A percentile compares a stretch with the other conserved stretches of the same genome.
These are phyloP conservation scores for Fusarium burgessii DNA, from an alignment of 2,329 filamentous ascomycete genomes.

Conservation along the genomic window DNA sequence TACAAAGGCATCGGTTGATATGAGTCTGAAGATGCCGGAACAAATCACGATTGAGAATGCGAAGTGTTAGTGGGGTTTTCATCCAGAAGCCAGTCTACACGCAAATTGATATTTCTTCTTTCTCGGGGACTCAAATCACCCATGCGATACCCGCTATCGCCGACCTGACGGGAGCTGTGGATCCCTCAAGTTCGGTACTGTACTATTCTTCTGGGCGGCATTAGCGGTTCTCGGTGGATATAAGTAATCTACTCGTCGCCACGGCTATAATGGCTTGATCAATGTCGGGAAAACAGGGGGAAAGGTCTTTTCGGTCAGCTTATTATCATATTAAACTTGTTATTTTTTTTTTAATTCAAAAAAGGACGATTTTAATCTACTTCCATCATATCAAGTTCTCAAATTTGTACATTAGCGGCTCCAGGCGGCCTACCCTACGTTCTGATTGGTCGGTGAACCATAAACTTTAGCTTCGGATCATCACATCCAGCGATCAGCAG, in stretches of 20 bases:
- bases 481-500: conserved; percentile 24
- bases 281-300: background rate
- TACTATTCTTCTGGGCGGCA: background rate
- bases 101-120: background rate
- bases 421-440: background rate
- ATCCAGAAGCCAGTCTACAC: background rate
- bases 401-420: background rate
- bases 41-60: background rate
- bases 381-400: background rate
- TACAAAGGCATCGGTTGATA: conserved; percentile 2
- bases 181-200: background rate
- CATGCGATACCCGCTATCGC: conserved; percentile 30
- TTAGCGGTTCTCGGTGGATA: conserved; percentile 36
- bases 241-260: conserved; percentile 3
- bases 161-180: conserved; percentile 13
- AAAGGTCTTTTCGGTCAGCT: background rate
- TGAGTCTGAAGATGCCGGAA: background rate
- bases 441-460: background rate
- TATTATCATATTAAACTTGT: background rate
- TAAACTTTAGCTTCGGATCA: conserved; percentile 25
- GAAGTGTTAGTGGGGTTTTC: background rate
- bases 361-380: background rate
- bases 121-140: conserved; percentile 4
- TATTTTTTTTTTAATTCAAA: conserved; percentile 1
- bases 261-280: conserved; percentile 1